phyloP scores from a whole-genome alignment of 2,329 filamentous ascomycete species.

The Coniochaeta sp. region DNA sequence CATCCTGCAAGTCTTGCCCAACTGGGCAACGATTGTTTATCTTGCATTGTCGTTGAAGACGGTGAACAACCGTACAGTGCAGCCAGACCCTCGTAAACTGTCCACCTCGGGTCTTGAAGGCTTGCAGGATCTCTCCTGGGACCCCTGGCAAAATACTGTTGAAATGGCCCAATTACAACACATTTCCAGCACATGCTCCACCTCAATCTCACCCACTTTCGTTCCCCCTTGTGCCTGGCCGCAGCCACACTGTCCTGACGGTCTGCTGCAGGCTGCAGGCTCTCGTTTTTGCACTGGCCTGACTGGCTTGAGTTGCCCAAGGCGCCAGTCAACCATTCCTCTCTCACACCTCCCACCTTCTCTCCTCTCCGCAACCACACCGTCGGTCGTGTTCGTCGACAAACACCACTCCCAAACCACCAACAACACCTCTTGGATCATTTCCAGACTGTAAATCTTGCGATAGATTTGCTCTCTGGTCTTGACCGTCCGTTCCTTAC shows the following conservation, averaged over 20 bases:
- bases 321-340: conserved; percentile 8
- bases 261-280: not conserved
- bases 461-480: conserved; percentile 42
- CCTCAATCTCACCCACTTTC: conserved; percentile 1
- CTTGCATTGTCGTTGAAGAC: not conserved
- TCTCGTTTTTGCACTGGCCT: not conserved
- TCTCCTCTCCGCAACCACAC: conserved; percentile 17
- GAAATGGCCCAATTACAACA: conserved; percentile 2
- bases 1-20: not conserved
- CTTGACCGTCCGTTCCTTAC: conserved; percentile 55
- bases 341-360: conserved; percentile 15
- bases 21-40: not conserved
- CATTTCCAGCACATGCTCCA: not conserved
- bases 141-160: not conserved
- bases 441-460: conserved; percentile 47
- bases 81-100: not conserved
- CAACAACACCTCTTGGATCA: conserved; percentile 36
- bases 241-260: not conserved
- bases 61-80: not conserved
- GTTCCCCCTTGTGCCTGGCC: not conserved
- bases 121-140: not conserved
- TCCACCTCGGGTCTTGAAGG: not conserved
- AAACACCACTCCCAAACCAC: conserved; percentile 17
- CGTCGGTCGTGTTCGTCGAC: conserved; percentile 21
- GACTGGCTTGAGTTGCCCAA: not conserved